These are phyloP conservation scores for Phaeosphaeria sp. DNA, from an alignment of 2,329 filamentous ascomycete genomes.

Conservation along the genomic window DNA sequence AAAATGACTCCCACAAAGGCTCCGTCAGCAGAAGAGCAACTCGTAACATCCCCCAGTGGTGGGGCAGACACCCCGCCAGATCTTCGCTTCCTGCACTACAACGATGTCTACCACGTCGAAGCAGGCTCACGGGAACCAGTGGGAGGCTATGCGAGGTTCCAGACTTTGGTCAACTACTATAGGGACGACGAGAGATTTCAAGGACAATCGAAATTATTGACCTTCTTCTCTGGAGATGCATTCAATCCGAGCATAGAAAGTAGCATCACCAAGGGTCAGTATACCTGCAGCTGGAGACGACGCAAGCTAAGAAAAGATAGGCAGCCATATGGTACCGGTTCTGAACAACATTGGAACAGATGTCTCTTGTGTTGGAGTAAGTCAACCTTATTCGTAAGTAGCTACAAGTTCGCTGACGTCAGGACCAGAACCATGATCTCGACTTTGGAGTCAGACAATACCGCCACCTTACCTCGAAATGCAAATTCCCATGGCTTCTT, in stretches of 20 bases:
- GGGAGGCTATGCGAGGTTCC: slow-evolving; percentile 81
- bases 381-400: slow-evolving; percentile 40
- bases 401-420: slow-evolving; percentile 15
- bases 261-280: slow-evolving; percentile 80
- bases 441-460: slow-evolving; percentile 90
- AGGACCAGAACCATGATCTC: slow-evolving; percentile 79
- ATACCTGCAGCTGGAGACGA: no score
- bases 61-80: slow-evolving; percentile 63
- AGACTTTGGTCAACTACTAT: slow-evolving; percentile 79
- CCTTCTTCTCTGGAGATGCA: slow-evolving; percentile 89
- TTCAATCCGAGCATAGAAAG: slow-evolving; percentile 93
- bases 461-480: slow-evolving; percentile 73
- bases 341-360: slow-evolving; percentile 80
- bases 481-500: slow-evolving; percentile 86
- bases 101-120: slow-evolving; percentile 93
- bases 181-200: slow-evolving; percentile 66
- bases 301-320: slow-evolving; percentile 41
- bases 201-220: slow-evolving; percentile 71
- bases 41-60: slow-evolving; percentile 53
- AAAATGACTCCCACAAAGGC: slow-evolving; percentile 35
- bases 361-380: slow-evolving; percentile 81
- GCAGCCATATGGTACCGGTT: slow-evolving; percentile 85
- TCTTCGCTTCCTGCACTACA: slow-evolving; percentile 86
- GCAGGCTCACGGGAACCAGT: slow-evolving; percentile 77
- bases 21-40: slow-evolving; percentile 40